A percentile compares a stretch with the other conserved stretches of the same genome.
Conservation (phyloP, 495 filamentous ascomycete species). For the Pseudotulostoma volvatum region DNA sequence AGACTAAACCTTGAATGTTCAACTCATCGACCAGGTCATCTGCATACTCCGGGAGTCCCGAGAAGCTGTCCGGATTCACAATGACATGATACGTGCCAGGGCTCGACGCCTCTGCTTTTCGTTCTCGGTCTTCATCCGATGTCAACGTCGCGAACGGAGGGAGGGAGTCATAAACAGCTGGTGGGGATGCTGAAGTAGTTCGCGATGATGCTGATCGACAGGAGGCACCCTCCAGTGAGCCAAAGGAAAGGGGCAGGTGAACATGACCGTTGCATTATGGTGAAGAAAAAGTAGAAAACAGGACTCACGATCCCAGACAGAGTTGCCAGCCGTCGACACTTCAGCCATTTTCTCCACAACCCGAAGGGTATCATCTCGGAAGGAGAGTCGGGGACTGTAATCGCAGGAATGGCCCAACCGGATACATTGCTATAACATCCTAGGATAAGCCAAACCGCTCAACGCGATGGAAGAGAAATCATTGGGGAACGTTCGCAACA, state of each 20-base stretch:
- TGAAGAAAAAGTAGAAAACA: neutral
- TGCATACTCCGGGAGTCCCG: slow-evolving; percentile 35
- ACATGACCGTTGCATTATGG: too few species aligned
- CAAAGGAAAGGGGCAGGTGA: too few species aligned
- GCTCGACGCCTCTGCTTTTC: slow-evolving; percentile 33
- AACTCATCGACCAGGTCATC: slow-evolving; percentile 15
- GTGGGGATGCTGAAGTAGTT: slow-evolving; percentile 11
- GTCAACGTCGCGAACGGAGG: slow-evolving; percentile 37
- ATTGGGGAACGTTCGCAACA: slow-evolving; percentile 7
- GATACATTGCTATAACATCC: slow-evolving; percentile 32
- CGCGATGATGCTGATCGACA: slow-evolving; percentile 8
- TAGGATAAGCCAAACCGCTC: too few species aligned
- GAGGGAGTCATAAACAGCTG: slow-evolving; percentile 23
- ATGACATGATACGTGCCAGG: slow-evolving; percentile 44
- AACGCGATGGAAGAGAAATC: slow-evolving; percentile 1
- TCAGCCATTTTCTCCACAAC: slow-evolving; percentile 40
- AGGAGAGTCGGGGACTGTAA: slow-evolving; percentile 38
- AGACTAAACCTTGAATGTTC: slow-evolving; percentile 1
- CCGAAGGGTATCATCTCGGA: slow-evolving; percentile 39
- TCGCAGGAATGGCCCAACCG: slow-evolving; percentile 40
- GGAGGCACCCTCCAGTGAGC: too few species aligned
- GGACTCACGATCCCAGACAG: slow-evolving; percentile 38
- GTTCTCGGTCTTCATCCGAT: slow-evolving; percentile 45
- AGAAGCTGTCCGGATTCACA: slow-evolving; percentile 38
- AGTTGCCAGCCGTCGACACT: slow-evolving; percentile 29